Evolutionary conservation across 805 yeast genomes (phyloP), one percentile per base, ranked within the genome.

Genomic region (Metschnikowia peoriensis): DNA sequence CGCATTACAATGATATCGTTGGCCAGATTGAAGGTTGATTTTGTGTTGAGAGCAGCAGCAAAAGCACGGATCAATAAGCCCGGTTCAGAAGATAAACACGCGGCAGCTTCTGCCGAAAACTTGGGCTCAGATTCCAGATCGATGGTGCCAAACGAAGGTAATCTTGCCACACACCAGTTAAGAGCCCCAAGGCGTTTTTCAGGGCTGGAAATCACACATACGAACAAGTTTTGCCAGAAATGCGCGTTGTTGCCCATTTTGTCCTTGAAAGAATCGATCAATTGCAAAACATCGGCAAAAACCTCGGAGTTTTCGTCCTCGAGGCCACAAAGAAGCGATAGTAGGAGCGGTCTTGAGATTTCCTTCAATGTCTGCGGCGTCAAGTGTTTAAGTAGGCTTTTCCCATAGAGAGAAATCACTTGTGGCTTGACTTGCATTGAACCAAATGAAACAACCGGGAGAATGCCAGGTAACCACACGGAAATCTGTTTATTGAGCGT

Each of bases 261-360:
- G 7, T 52, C 61, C 57, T 83, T 82, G 59, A 92, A 75, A 1
- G 71, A 65, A 44, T 85, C 91, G 38, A 93, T 73, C 41, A 93
- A 64, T 0, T 71, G 71, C 49, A 90, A 57, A 1, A 85, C 79
- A 1, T 84, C 79, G 12, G 74, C 76, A 63, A 87, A 93, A 34
- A 85, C 85, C 61, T 94, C 99, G 17, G 92, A 83, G 40, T 92
- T 82, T 58, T 92, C 97, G 61, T 94, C 98, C 61, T 94, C 99
- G 47, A 94, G 79, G 0, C 97, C 97, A 0, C 97, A 91, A 2
- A 93, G 68, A 35, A 92, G 74, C 55, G 93, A 81, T 46, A 91
- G 75, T 6, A 93, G 68, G 7, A 93, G 62, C 0, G 97, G 91
- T 52, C 82, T 84, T 35, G 88, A 71, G 15, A 89, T 67, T 27